Conservation (phyloP, 2,329 filamentous ascomycete species). For the Ustilaginoidea virens region DNA sequence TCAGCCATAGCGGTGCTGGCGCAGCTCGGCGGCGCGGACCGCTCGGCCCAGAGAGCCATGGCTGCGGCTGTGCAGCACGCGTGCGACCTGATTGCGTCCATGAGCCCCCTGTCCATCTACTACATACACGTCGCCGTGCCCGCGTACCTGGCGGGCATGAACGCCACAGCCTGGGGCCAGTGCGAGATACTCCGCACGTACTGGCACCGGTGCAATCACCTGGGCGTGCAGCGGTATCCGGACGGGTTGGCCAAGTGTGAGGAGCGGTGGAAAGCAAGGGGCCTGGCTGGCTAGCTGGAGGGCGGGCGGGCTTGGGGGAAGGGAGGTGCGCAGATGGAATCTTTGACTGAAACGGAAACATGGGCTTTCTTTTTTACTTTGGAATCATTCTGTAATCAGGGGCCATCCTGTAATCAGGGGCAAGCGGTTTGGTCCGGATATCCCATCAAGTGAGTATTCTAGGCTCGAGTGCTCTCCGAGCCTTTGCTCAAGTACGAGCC, state of each 20-base stretch:
- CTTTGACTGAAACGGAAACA: too few species aligned
- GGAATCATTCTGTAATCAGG: too few species aligned
- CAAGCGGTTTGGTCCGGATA: too few species aligned
- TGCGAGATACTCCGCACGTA: conserved; percentile 20
- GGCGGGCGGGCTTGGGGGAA: too few species aligned
- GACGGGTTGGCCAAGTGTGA: conserved; percentile 16
- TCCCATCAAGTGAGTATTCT: too few species aligned
- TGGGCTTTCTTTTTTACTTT: too few species aligned
- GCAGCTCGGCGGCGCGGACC: neutral
- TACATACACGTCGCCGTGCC: conserved; percentile 23
- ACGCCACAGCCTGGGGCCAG: conserved; percentile 16
- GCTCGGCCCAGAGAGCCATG: conserved; percentile 7
- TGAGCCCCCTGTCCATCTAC: conserved; percentile 17
- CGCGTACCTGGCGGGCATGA: conserved; percentile 21
- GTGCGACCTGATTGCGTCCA: conserved; percentile 17
- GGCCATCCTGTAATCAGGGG: too few species aligned
- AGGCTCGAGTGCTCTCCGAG: too few species aligned
- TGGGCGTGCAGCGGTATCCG: conserved; percentile 20
- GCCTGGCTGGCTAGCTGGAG: neutral
- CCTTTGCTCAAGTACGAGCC: too few species aligned
- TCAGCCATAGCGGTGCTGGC: conserved; percentile 17
- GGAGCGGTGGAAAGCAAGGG: conserved; percentile 15
- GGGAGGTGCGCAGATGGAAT: too few species aligned
- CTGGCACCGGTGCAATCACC: conserved; percentile 21
- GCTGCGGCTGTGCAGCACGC: conserved; percentile 17